A percentile compares a stretch with the other conserved stretches of the same genome.
Evolutionary conservation across 1,284 basidiomycete species (phyloP).

Genomic region (Apiotrichum gamsii): DNA sequence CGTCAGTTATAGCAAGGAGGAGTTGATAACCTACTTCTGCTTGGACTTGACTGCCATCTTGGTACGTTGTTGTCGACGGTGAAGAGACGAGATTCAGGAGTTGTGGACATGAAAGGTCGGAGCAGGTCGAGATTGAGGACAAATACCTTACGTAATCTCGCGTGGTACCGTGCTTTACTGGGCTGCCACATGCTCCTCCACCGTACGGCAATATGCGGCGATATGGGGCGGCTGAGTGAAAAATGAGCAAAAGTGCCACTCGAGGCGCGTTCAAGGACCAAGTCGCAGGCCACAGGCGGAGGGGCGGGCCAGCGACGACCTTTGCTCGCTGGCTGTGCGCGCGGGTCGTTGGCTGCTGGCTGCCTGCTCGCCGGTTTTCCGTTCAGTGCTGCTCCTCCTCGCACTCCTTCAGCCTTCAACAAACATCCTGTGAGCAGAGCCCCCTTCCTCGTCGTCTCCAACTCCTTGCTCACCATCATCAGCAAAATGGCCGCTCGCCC

Average conservation of each 20-base stretch:
- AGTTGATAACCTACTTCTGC: conserved; percentile 50
- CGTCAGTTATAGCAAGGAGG: neutral
- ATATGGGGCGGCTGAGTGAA: too few relatives aligned
- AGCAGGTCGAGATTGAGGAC: too few relatives aligned
- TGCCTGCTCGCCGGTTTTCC: neutral
- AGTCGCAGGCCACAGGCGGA: conserved; percentile 15
- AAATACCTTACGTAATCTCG: too few relatives aligned
- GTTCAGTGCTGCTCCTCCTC: too few relatives aligned
- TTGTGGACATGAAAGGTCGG: too few relatives aligned
- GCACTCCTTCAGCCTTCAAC: conserved; percentile 2
- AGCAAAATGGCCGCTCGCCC: conserved; percentile 76
- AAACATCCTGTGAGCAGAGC: neutral
- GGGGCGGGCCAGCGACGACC: neutral
- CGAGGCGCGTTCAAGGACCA: conserved; percentile 17
- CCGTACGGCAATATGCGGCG: too few relatives aligned
- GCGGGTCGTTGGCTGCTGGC: neutral
- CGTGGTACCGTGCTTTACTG: too few relatives aligned
- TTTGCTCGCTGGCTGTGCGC: neutral
- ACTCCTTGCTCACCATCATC: neutral
- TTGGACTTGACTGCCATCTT: conserved; percentile 54
- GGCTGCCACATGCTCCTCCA: too few relatives aligned
- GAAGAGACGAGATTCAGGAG: too few relatives aligned
- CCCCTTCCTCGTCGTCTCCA: too few relatives aligned
- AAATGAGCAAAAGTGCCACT: neutral
- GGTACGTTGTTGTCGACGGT: neutral